A percentile compares a stretch with the other conserved stretches of the same genome.
Conservation (phyloP, 2,329 filamentous ascomycete genomes). For the Cladosporium sp. region DNA sequence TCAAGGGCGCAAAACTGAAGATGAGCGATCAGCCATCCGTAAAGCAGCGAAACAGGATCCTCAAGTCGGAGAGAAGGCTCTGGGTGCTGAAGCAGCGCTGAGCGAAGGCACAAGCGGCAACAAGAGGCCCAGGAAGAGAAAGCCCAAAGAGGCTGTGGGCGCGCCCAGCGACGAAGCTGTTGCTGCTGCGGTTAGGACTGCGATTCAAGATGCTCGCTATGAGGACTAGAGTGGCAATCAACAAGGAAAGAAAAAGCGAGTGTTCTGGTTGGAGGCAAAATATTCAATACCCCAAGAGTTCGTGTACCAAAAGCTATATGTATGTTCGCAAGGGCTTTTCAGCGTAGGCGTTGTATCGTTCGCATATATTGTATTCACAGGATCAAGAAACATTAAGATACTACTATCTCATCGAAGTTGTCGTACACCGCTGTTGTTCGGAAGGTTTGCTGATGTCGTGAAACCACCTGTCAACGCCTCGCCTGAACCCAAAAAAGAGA, state of each 20-base stretch:
- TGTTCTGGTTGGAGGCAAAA: not conserved
- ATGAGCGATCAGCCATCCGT: conserved; percentile 28
- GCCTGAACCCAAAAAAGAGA: not conserved
- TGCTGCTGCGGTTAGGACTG: not conserved
- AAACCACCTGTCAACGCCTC: conserved; percentile 11
- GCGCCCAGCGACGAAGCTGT: conserved; percentile 3
- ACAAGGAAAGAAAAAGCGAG: not conserved
- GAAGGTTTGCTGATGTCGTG: conserved; percentile 7
- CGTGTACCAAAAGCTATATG: not conserved
- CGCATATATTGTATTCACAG: not conserved
- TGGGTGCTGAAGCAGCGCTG: conserved; percentile 16
- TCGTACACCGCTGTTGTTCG: not conserved
- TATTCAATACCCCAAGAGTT: not conserved
- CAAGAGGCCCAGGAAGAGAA: conserved; percentile 34
- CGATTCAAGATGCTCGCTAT: conserved; percentile 1
- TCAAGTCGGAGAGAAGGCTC: conserved; percentile 25
- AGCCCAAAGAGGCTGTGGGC: conserved; percentile 28
- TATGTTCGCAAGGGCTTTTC: not conserved
- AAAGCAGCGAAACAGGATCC: conserved; percentile 34
- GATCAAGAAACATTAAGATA: conserved; percentile 11
- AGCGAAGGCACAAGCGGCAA: conserved; percentile 9
- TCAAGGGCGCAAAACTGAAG: conserved; percentile 25
- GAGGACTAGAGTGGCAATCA: not conserved
- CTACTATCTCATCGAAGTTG: not conserved
- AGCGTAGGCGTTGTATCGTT: not conserved